Base-by-base conservation (phyloP, 129 eudicot genomes). In the Flaveria ramosissima region DNA sequence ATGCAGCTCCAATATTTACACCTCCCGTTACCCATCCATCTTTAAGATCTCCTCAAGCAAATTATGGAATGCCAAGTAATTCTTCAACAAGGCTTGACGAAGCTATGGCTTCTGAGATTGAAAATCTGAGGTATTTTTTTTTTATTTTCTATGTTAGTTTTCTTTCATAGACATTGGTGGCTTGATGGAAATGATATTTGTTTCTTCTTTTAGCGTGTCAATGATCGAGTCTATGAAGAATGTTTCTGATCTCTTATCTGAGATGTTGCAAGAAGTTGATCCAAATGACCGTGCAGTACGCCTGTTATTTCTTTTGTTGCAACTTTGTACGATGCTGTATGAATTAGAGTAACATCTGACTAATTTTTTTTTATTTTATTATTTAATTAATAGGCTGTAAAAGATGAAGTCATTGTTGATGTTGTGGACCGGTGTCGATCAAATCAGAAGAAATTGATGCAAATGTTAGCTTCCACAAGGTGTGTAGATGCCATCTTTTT, bases 381-480 rank as follows among this genome's bases (percentile, higher is more conserved):
- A 63, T 46, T 15, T 27, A 16, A 63, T 63, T 46, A 63, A 63
- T 76, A 93, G 98, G 90, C 96, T 48, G 85, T 88, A 30, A 89
- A 84, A 75, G 97, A 88, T 84, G 98, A 93, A 79, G 89, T 93
- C 16, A 90, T 93, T 53, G 83, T 88, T 62, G 98, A 93, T 79
- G 89, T 93, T 50, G 97, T 88, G 30, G 92, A 90, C 65, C 92
- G 87, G 26, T 93, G 98, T 68, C 98, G 96, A 46, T 75, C 88
- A 62, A 93, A 90, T 84, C 98, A 90, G 78, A 90, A 85, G 87
- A 93, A 88, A 79, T 77, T 93, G 85, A 87, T 90, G 91, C 91
- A 88, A 75, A 84, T 86, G 86, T 80, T 93, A 77, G 79, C 90
- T 43, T 82, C 96, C n/a, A 86, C 91, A 20, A 84, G 86, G 98